Conservation (phyloP, 2,329 filamentous ascomycete genomes). For the Fusarium liriodendri region DNA sequence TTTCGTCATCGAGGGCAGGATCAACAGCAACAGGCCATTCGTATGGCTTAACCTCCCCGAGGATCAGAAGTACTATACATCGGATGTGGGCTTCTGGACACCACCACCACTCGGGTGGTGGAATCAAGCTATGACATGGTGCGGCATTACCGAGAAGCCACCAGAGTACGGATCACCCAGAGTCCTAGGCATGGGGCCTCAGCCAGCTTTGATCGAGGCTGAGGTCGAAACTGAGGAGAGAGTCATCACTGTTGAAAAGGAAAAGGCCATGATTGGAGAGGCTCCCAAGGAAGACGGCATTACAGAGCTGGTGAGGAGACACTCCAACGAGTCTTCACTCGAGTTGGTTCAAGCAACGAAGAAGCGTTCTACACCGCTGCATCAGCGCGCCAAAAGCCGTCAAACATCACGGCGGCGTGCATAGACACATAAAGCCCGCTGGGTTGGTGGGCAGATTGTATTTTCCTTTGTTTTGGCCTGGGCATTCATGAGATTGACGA, state of each 20-base stretch:
- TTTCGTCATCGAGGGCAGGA: conserved; percentile 52
- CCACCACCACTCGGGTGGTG: conserved; percentile 44
- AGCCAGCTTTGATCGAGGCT: conserved; percentile 16
- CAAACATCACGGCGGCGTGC: conserved; percentile 4
- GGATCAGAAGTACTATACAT: conserved; percentile 47
- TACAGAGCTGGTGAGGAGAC: conserved; percentile 16
- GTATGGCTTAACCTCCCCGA: conserved; percentile 53
- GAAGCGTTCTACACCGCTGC: conserved; percentile 20
- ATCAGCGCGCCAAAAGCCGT: conserved; percentile 16
- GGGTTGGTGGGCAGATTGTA: not conserved
- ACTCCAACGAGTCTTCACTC: conserved; percentile 4
- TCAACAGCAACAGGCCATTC: conserved; percentile 52
- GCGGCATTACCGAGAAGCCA: conserved; percentile 42
- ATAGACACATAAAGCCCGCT: not conserved
- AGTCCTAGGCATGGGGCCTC: conserved; percentile 39
- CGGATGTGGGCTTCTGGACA: conserved; percentile 48
- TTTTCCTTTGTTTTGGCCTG: not conserved
- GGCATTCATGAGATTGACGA: not conserved
- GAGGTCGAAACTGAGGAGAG: conserved; percentile 4
- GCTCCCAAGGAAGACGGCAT: not conserved
- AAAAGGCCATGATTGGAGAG: conserved; percentile 9
- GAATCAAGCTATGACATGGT: conserved; percentile 41
- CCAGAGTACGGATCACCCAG: conserved; percentile 36
- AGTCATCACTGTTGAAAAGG: conserved; percentile 25
- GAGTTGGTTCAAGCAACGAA: conserved; percentile 18